Evolutionary conservation across 2,329 filamentous ascomycete species (phyloP).

Genomic region (Alternaria sp.): DNA sequence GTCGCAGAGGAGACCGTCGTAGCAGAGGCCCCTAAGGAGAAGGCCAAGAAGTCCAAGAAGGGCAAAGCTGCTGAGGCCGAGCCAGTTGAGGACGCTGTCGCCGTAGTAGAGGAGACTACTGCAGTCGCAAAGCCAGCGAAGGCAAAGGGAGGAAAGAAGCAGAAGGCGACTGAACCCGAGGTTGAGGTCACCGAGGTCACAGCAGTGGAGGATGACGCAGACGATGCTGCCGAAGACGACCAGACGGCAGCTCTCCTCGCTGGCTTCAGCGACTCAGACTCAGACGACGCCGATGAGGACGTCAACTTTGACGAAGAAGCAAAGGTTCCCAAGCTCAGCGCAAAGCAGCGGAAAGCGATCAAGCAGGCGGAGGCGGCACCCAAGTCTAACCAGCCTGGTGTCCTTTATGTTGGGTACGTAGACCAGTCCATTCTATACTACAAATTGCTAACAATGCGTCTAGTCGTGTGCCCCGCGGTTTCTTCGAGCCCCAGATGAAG

Average conservation of each 20-base stretch:
- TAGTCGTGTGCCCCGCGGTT: slow-evolving; percentile 86
- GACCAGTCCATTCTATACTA: background rate
- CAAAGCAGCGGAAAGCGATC: slow-evolving; percentile 50
- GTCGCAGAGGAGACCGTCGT: slow-evolving; percentile 12
- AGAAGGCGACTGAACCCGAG: slow-evolving; percentile 15
- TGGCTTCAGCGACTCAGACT: slow-evolving; percentile 57
- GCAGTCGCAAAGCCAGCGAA: slow-evolving; percentile 29
- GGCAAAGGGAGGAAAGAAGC: slow-evolving; percentile 20
- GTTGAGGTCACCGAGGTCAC: slow-evolving; percentile 23
- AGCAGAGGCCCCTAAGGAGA: slow-evolving; percentile 22
- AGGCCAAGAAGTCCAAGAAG: slow-evolving; percentile 33
- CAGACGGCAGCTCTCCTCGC: slow-evolving; percentile 60
- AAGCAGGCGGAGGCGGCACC: slow-evolving; percentile 59
- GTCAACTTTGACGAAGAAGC: slow-evolving; percentile 46
- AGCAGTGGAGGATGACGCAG: slow-evolving; percentile 20
- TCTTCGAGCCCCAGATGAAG: slow-evolving; percentile 96
- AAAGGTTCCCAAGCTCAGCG: slow-evolving; percentile 36
- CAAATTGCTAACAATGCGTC: background rate
- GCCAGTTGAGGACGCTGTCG: slow-evolving; percentile 17
- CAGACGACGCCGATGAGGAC: slow-evolving; percentile 47
- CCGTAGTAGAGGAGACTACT: slow-evolving; percentile 8
- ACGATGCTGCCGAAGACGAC: slow-evolving; percentile 47
- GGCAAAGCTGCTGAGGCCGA: slow-evolving; percentile 19
- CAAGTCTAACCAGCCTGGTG: slow-evolving; percentile 68
- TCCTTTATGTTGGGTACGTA: slow-evolving; percentile 79